phyloP scores from a whole-genome alignment of 73 alveolate genomes.

The Paramecium sexaurelia region DNA sequence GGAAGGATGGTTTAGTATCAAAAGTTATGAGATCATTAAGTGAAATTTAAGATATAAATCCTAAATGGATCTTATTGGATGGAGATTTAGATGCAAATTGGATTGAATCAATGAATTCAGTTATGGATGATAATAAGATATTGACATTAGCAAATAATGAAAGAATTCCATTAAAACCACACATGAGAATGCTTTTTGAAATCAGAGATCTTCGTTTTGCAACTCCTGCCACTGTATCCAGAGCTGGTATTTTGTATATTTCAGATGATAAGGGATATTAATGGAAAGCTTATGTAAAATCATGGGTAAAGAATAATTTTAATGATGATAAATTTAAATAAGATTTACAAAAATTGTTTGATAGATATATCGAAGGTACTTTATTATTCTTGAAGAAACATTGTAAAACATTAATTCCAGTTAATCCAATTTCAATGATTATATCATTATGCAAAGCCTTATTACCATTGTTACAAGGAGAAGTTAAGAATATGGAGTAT shows the following conservation, averaged over 20 bases:
- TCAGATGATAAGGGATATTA: constrained; percentile 94
- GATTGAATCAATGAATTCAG: constrained; percentile 99
- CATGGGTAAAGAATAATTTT: constrained; percentile 91
- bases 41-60: constrained; percentile 95
- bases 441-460: constrained; percentile 93
- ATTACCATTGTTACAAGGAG: constrained; percentile 94
- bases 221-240: constrained; percentile 99
- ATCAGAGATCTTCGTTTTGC: constrained; percentile 99
- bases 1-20: constrained; percentile 99
- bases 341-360: constrained; percentile 79
- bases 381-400: constrained; percentile 82
- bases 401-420: constrained; percentile 91
- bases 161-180: constrained; percentile 99
- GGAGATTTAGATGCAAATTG: constrained; percentile 99
- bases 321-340: constrained; percentile 75
- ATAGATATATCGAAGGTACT: constrained; percentile 87
- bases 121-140: constrained; percentile 99
- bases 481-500: constrained; percentile 91
- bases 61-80: constrained; percentile 99
- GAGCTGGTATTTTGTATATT: constrained; percentile 99
- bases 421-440: constrained; percentile 92
- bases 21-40: constrained; percentile 98
- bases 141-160: constrained; percentile 91
- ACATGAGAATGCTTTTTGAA: constrained; percentile 99
- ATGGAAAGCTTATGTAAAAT: constrained; percentile 92